Evolutionary conservation across 2,329 filamentous ascomycete genomes (phyloP), one percentile per base, ranked within the genome.

Genomic region (Xylogone sp.): DNA sequence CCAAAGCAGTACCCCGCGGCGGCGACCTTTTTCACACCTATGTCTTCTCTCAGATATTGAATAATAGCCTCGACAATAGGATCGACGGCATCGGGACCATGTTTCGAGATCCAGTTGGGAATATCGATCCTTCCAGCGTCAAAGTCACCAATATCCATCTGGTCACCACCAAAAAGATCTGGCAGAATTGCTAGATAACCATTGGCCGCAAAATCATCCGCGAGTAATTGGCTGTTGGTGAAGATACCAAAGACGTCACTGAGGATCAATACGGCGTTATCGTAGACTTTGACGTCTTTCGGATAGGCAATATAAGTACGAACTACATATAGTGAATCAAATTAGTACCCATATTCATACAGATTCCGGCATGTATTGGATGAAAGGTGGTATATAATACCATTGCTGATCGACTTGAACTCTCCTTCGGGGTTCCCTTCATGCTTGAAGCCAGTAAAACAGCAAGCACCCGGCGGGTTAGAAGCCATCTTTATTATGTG

Each of bases 1-100:
- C 86, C 86, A 56, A 89, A 87, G 69, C 86, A 90, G 69, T 89
- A 89, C 0, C 86, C 86, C 0, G 83, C 78, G 5, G 75, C 78
- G 2, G 78, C 86, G 20, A 89, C 65, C 54, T 75, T 78, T 65
- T 77, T 79, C 31, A 79, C 61, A 0, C 76, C 75, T 50, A 75
- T 70, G 43, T 79, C 72, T 51, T 75, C 71, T 53, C 76, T 77
- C 48, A 88, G 65, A 48, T 79, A 72, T 65, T 80, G 78, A 62
- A 86, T 75, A 49, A 71, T 74, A 34, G 63, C 60, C 44, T 68
- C 64, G 52, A 79, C 69, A 53, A 80, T 49, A 1, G 29, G 13
- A 22, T 48, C 45, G 5, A 27, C 45, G 6, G 24, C 21, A 12
- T 27, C 21, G 13, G 13, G 7, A 31, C 13, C 13, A 31, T 31